A percentile compares a stretch with the other conserved stretches of the same genome.
These are phyloP conservation scores for Eimeria brunetti DNA, from an alignment of 169 alveolate genomes.

Conservation along the genomic window DNA sequence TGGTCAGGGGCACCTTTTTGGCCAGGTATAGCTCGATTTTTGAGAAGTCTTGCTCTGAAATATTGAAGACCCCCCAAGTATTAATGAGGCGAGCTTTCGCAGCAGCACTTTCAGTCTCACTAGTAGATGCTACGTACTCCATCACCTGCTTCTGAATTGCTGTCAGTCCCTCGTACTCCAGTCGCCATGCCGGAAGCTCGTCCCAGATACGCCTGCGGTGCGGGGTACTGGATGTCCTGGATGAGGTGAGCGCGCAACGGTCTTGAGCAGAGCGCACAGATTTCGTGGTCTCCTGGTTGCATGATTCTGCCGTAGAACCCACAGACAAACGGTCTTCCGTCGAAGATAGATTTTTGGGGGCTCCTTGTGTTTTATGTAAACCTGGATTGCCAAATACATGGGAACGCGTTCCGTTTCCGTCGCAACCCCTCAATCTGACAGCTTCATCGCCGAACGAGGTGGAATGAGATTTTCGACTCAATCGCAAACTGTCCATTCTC, in stretches of 20 bases:
- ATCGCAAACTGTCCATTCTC: not conserved
- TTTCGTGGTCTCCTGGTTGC: not conserved
- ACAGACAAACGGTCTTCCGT: not conserved
- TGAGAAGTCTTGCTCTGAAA: conserved; percentile 48
- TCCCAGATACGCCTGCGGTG: conserved; percentile 46
- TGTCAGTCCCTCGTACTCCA: conserved; percentile 46
- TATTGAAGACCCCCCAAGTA: conserved; percentile 33
- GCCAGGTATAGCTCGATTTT: conserved; percentile 31
- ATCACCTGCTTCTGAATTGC: conserved; percentile 65
- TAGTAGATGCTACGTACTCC: conserved; percentile 53
- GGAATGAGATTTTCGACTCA: not conserved
- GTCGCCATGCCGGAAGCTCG: conserved; percentile 39
- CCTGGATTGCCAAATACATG: not conserved
- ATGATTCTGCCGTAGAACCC: not conserved
- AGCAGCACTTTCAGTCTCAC: conserved; percentile 40
- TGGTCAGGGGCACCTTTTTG: conserved; percentile 57
- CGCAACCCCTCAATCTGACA: not conserved
- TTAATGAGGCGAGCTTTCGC: conserved; percentile 41
- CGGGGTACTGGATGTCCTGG: not conserved
- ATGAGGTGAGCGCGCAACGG: not conserved
- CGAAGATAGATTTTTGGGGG: not conserved
- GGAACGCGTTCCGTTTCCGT: not conserved
- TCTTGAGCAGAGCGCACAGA: not conserved
- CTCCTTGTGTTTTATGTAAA: not conserved
- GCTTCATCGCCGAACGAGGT: not conserved